A percentile compares a stretch with the other conserved stretches of the same genome.
These are phyloP conservation scores for Camelina neglecta DNA, from an alignment of 345 rosid genomes.

Conservation along the genomic window DNA sequence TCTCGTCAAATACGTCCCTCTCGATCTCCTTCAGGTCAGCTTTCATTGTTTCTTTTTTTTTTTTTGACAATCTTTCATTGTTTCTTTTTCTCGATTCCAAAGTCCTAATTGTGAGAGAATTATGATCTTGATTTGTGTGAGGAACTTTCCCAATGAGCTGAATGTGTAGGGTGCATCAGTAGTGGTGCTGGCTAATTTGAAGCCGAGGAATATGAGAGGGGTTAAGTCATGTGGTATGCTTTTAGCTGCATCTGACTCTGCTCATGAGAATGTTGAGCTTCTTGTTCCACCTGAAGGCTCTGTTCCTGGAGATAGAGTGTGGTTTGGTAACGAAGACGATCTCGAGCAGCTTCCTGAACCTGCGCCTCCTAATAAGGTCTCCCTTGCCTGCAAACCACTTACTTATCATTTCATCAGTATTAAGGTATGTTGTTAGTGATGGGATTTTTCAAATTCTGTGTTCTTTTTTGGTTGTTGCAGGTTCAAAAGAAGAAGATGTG, in stretches of 20 bases:
- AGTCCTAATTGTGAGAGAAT: not conserved
- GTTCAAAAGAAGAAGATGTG: constrained; percentile 91
- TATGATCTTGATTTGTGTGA: not conserved
- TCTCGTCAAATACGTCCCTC: constrained; percentile 77
- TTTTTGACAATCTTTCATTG: not conserved
- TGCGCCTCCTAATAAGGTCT: constrained; percentile 81
- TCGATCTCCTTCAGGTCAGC: constrained; percentile 68
- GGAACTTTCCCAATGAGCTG: not conserved
- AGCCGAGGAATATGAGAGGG: constrained; percentile 95
- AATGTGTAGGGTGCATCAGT: constrained; percentile 62
- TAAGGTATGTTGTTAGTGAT: not conserved
- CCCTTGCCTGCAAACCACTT: not conserved
- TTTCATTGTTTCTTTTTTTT: constrained; percentile 4
- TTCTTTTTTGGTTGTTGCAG: constrained; percentile 43
- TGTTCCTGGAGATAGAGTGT: constrained; percentile 77
- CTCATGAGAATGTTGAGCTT: constrained; percentile 84
- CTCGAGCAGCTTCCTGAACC: constrained; percentile 59
- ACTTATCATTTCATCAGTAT: not conserved
- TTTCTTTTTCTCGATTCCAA: not conserved
- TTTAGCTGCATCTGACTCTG: constrained; percentile 79
- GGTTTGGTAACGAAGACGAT: constrained; percentile 78
- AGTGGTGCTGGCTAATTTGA: constrained; percentile 83
- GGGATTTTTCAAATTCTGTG: not conserved
- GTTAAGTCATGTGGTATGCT: constrained; percentile 93
- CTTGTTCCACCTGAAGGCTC: constrained; percentile 77